phyloP scores from a whole-genome alignment of 495 filamentous ascomycete species.

The Parathielavia appendiculata region DNA sequence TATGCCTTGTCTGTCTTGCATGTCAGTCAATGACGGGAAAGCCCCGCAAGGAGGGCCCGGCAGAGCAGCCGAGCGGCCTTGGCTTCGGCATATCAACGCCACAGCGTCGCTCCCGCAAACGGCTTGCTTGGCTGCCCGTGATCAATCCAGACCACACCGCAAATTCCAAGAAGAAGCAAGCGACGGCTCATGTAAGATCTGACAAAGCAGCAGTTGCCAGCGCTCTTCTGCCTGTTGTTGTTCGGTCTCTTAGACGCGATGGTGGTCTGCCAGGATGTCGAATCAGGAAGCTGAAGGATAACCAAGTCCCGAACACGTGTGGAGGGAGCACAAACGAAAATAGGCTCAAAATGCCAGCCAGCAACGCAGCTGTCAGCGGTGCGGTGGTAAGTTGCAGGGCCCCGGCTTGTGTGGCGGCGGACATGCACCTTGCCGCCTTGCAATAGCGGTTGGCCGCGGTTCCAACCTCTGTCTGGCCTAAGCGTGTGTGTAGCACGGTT shows the following conservation, averaged over 20 bases:
- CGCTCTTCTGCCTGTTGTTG: background rate
- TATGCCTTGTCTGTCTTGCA: background rate
- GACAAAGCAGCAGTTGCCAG: constrained; percentile 15
- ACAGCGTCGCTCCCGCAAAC: constrained; percentile 12
- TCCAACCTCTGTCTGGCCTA: constrained; percentile 24
- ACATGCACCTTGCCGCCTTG: constrained; percentile 28
- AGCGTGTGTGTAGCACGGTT: constrained; percentile 18
- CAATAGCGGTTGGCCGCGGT: constrained; percentile 29
- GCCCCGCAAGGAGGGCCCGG: background rate
- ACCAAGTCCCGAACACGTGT: constrained; percentile 6
- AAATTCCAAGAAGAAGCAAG: background rate
- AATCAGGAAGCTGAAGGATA: constrained; percentile 18
- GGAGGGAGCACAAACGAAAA: constrained; percentile 17
- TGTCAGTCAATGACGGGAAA: background rate
- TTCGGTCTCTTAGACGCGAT: background rate
- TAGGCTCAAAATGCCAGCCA: constrained; percentile 5
- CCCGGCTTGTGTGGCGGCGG: constrained; percentile 23
- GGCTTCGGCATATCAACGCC: constrained; percentile 1
- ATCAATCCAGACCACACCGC: background rate
- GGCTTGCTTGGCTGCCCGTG: background rate
- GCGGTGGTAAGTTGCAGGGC: constrained; percentile 7
- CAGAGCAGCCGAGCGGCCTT: background rate
- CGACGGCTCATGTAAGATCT: constrained; percentile 20
- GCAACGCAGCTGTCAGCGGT: constrained; percentile 3
- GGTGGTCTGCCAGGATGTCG: constrained; percentile 11